Evolutionary conservation across 352 stramenopile species (phyloP).

Genomic region (Globisporangium viniferum): DNA sequence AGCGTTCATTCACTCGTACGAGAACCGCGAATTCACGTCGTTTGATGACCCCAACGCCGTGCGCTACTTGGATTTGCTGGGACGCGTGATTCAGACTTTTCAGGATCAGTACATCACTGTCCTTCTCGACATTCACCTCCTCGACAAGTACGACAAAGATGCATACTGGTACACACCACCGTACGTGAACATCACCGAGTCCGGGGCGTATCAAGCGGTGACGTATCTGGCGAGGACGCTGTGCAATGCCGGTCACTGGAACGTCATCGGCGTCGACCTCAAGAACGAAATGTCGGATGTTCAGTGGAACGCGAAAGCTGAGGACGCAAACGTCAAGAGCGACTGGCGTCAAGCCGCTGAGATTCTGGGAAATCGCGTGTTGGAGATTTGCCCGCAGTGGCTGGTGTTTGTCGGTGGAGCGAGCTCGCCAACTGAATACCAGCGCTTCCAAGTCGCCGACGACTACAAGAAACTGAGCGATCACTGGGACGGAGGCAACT

Average conservation of each 20-base stretch:
- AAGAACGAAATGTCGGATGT: conserved; percentile 55
- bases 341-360: conserved; percentile 44
- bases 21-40: conserved; percentile 59
- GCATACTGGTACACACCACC: conserved; percentile 65
- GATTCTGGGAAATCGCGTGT: conserved; percentile 36
- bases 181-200: conserved; percentile 43
- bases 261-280: conserved; percentile 64
- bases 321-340: conserved; percentile 23
- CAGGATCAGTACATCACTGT: conserved; percentile 47
- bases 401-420: conserved; percentile 58
- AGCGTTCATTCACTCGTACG: conserved; percentile 50
- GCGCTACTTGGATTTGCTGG: conserved; percentile 57
- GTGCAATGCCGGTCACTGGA: conserved; percentile 58
- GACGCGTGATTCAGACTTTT: conserved; percentile 50
- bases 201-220: conserved; percentile 42
- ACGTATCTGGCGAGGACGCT: conserved; percentile 42
- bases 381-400: conserved; percentile 57
- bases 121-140: conserved; percentile 55
- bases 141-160: conserved; percentile 49
- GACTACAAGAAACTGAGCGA: conserved; percentile 37
- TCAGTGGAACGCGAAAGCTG: conserved; percentile 28
- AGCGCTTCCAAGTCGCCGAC: conserved; percentile 39
- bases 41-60: conserved; percentile 43
- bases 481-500: conserved; percentile 63
- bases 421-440: conserved; percentile 33